phyloP scores from a whole-genome alignment of 257 asterid genomes.

The Dorcoceras hygrometricum region DNA sequence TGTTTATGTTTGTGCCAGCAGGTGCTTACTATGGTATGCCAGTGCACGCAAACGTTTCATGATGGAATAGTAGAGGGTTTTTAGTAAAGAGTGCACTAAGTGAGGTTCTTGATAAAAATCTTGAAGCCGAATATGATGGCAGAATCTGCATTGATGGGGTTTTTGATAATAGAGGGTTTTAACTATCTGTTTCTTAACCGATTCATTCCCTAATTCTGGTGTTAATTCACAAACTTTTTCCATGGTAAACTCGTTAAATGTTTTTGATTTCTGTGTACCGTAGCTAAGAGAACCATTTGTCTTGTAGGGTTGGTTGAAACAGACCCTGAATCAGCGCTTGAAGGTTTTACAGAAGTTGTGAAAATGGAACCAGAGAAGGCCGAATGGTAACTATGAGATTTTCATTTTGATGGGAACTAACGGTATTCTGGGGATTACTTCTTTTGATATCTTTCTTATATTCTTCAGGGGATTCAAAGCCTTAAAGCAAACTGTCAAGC shows the following conservation, averaged over 20 bases:
- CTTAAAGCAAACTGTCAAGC: slow-evolving; percentile 92
- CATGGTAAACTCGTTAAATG: not conserved
- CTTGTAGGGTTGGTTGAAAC: slow-evolving; percentile 78
- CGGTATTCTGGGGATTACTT: not conserved
- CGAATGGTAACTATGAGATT: slow-evolving; percentile 57
- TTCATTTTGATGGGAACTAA: not conserved
- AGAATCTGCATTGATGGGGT: not conserved
- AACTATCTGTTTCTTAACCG: not conserved
- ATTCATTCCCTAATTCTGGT: not conserved
- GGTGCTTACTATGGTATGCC: not conserved
- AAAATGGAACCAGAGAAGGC: slow-evolving; percentile 95
- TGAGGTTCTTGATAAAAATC: not conserved
- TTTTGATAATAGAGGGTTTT: too few species aligned
- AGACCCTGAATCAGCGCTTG: slow-evolving; percentile 92
- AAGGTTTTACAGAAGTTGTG: slow-evolving; percentile 88
- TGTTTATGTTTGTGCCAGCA: slow-evolving; percentile 3
- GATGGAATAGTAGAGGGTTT: slow-evolving; percentile 8
- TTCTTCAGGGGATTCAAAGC: slow-evolving; percentile 96
- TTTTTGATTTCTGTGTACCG: not conserved
- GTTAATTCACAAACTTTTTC: not conserved
- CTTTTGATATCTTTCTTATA: slow-evolving; percentile 21
- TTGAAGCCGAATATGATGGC: not conserved
- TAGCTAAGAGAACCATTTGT: too few species aligned
- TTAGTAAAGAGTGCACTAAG: not conserved
- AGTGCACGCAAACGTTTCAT: not conserved